phyloP scores from a whole-genome alignment of 2,329 filamentous ascomycete genomes.

The Sporothrix variecibatus region DNA sequence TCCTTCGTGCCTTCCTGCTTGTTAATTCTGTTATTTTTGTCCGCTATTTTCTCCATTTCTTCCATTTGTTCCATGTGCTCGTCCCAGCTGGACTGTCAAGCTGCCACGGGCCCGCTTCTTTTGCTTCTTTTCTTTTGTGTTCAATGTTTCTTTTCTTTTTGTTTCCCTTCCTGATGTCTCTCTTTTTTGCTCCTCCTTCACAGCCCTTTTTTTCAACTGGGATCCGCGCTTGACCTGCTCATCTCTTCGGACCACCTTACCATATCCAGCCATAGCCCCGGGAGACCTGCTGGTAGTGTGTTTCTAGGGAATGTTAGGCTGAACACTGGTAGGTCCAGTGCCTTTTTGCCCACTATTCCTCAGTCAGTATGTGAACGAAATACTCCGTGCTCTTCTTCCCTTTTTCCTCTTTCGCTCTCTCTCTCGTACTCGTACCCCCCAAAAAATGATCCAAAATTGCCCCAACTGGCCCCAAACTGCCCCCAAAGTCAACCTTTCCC shows the following conservation, averaged over 20 bases:
- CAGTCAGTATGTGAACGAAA: too few species aligned
- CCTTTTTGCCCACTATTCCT: neutral
- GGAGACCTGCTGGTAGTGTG: slow-evolving; percentile 10
- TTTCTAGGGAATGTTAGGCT: neutral
- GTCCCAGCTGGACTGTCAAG: neutral
- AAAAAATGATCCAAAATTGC: too few species aligned
- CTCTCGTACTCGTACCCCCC: slow-evolving; percentile 2
- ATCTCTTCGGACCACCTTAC: slow-evolving; percentile 19
- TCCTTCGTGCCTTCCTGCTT: neutral
- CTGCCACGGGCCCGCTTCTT: neutral
- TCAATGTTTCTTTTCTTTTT: neutral
- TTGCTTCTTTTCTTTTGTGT: neutral
- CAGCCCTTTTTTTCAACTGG: slow-evolving; percentile 5
- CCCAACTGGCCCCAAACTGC: neutral
- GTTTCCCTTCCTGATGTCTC: neutral
- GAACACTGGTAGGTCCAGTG: neutral
- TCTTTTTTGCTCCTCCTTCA: neutral
- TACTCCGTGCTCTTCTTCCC: too few species aligned
- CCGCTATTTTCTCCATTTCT: neutral
- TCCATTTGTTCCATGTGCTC: slow-evolving; percentile 11
- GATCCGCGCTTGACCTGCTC: neutral
- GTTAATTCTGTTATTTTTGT: neutral
- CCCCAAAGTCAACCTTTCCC: neutral
- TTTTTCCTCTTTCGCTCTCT: neutral
- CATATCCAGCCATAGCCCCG: slow-evolving; percentile 21